Conservation (phyloP, 208 protist genomes). For the Leishmania arabica region DNA sequence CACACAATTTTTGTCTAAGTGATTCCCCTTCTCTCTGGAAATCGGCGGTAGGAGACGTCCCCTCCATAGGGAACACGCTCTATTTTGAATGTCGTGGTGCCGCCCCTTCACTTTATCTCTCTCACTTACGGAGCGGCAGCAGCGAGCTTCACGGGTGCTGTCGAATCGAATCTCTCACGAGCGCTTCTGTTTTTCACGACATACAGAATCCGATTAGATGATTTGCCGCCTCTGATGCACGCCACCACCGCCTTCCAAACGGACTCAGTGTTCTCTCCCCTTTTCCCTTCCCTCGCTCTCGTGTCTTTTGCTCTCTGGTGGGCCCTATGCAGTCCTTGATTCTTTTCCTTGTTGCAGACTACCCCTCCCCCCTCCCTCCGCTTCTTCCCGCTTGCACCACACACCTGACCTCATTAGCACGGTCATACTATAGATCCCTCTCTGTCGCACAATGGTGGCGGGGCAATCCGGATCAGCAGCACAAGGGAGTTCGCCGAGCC, state of each 20-base stretch:
- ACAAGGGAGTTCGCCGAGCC: constrained; percentile 11
- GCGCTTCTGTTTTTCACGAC: not conserved
- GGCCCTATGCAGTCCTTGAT: not conserved
- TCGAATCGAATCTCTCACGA: not conserved
- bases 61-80: not conserved
- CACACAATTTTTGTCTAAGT: not conserved
- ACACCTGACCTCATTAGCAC: not conserved
- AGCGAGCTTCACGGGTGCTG: not conserved
- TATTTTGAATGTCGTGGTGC: not conserved
- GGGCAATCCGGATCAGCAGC: not conserved
- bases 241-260: not conserved
- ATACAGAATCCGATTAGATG: not conserved
- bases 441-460: constrained; percentile 2
- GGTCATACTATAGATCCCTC: not conserved
- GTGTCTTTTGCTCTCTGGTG: not conserved
- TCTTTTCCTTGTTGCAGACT: not conserved
- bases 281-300: not conserved
- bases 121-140: not conserved
- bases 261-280: not conserved
- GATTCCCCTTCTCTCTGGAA: not conserved
- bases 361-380: not conserved
- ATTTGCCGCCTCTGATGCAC: not conserved
- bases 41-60: not conserved
- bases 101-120: not conserved
- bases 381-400: not conserved